These are phyloP conservation scores for Stramenopiles sp. DNA, from an alignment of 352 stramenopile species.

Conservation along the genomic window DNA sequence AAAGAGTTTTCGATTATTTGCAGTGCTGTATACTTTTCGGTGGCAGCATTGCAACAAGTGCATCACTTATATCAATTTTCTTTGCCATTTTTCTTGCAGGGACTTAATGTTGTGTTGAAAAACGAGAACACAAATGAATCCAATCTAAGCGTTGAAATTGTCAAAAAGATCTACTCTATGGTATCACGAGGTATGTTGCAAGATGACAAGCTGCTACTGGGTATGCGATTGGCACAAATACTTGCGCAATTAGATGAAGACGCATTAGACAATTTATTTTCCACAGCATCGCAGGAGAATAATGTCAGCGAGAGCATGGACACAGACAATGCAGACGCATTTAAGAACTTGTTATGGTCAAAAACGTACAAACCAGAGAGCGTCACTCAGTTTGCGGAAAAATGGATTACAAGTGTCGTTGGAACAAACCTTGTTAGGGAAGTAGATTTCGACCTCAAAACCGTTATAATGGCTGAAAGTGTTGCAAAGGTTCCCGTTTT, in stretches of 20 bases:
- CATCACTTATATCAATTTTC: constrained; percentile 98
- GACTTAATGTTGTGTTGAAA: constrained; percentile 71
- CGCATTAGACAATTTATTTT: not conserved
- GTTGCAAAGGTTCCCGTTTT: constrained; percentile 71
- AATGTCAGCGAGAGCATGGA: not conserved
- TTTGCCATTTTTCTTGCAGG: constrained; percentile 85
- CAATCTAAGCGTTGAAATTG: not conserved
- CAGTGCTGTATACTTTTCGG: constrained; percentile 66
- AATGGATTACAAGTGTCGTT: constrained; percentile 57
- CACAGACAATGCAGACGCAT: not conserved
- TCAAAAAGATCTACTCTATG: not conserved
- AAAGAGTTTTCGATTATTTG: constrained; percentile 69
- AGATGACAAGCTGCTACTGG: constrained; percentile 96
- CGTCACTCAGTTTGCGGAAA: constrained; percentile 49
- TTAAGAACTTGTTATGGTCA: too few relatives aligned
- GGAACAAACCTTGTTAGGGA: constrained; percentile 63
- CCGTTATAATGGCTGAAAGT: constrained; percentile 73
- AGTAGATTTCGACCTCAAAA: constrained; percentile 64
- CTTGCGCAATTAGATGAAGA: not conserved
- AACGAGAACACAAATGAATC: not conserved
- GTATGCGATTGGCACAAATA: constrained; percentile 77
- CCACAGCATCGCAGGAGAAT: not conserved
- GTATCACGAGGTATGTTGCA: constrained; percentile 59
- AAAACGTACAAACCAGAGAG: too few relatives aligned
- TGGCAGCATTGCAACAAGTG: constrained; percentile 78